phyloP scores from a whole-genome alignment of 2,329 filamentous ascomycete genomes.

The Ophiostoma sp. region DNA sequence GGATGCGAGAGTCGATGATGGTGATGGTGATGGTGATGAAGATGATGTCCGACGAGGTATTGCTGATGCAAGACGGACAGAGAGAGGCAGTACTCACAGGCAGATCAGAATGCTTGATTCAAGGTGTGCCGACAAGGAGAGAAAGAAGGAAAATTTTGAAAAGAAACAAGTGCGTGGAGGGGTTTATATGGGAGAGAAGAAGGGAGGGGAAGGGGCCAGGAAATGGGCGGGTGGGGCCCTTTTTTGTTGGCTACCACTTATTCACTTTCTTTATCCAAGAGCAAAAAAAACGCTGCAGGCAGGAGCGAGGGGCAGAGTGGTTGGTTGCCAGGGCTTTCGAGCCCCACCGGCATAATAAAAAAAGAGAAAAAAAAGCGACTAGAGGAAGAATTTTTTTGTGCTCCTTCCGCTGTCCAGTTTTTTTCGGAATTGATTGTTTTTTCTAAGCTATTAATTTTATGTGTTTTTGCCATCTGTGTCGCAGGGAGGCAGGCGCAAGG shows the following conservation, averaged over 20 bases:
- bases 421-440: constrained; percentile 13
- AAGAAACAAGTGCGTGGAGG: constrained; percentile 26
- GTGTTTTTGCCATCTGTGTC: background rate
- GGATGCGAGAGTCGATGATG: background rate
- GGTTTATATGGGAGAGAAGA: constrained; percentile 27
- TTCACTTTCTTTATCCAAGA: constrained; percentile 6
- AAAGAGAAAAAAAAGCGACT: constrained; percentile 25
- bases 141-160: constrained; percentile 28
- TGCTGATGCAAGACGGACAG: background rate
- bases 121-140: constrained; percentile 37
- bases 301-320: constrained; percentile 24
- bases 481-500: constrained; percentile 9
- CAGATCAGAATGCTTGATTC: constrained; percentile 39
- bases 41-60: constrained; percentile 20
- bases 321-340: constrained; percentile 27
- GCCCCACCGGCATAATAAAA: constrained; percentile 26
- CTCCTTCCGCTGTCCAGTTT: constrained; percentile 10
- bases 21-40: constrained; percentile 15
- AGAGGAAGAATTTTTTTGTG: constrained; percentile 22
- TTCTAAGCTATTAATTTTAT: constrained; percentile 4
- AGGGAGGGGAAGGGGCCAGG: constrained; percentile 5
- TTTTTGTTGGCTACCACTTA: constrained; percentile 6
- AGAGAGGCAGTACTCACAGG: constrained; percentile 28
- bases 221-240: constrained; percentile 19
- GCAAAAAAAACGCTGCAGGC: constrained; percentile 15